Percentiles rank a stretch among this genome's conserved stretches.
Evolutionary conservation across 345 rosid genomes (phyloP).

Genomic region (Dipteronia sinensis): DNA sequence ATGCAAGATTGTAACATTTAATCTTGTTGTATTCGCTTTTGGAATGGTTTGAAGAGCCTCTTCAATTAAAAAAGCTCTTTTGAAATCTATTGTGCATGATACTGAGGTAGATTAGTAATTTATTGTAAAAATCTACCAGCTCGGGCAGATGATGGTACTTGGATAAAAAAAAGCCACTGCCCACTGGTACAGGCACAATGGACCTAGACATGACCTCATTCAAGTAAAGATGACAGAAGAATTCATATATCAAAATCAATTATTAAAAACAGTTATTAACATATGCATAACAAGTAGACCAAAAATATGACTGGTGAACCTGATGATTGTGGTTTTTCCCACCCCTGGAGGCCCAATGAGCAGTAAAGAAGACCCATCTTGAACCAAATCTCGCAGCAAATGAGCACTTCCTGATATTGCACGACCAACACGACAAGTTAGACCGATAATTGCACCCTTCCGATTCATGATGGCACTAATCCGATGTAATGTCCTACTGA

Average conservation of each 20-base stretch:
- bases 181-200: background rate
- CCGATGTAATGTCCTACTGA: constrained; percentile 83
- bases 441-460: constrained; percentile 69
- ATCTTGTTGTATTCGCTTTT: background rate
- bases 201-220: background rate
- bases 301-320: constrained; percentile 40
- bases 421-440: constrained; percentile 94
- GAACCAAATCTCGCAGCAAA: constrained; percentile 72
- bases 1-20: background rate
- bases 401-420: constrained; percentile 80
- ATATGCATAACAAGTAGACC: constrained; percentile 7
- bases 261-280: no score
- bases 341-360: constrained; percentile 97
- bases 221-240: background rate
- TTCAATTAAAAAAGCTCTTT: background rate
- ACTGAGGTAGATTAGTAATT: background rate
- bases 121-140: background rate
- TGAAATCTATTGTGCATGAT: no score
- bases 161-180: background rate
- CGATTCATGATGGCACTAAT: constrained; percentile 89
- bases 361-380: constrained; percentile 77
- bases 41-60: background rate
- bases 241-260: background rate
- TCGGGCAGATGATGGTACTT: background rate
- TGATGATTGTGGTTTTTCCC: constrained; percentile 93